Conservation (phyloP, 805 yeast species). For the Schizosaccharomyces cryophilus region DNA sequence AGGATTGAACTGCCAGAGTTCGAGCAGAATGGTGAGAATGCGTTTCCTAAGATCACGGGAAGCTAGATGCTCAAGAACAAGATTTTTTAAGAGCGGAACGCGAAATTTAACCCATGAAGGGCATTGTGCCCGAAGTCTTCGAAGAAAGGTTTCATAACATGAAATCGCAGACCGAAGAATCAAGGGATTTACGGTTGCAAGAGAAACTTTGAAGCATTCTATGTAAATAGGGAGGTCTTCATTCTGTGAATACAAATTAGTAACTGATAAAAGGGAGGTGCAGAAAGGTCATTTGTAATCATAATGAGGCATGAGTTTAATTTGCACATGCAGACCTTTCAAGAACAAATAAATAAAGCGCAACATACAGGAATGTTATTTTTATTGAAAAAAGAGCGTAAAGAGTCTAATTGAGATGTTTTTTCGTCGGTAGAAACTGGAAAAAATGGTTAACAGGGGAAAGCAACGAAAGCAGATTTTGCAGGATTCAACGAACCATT, state of each 20-base stretch:
- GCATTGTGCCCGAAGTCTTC: not conserved
- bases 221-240: not conserved
- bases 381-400: not conserved
- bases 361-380: not conserved
- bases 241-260: not conserved
- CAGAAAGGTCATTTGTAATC: not conserved
- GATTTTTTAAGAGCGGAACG: not conserved
- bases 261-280: not conserved
- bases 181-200: not conserved
- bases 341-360: not conserved
- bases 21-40: not conserved
- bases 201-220: not conserved
- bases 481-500: not conserved
- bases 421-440: not conserved
- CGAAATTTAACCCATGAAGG: not conserved
- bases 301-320: no score
- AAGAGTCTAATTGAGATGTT: not conserved
- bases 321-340: not conserved
- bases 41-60: not conserved
- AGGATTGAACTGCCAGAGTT: not conserved
- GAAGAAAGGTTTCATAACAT: not conserved
- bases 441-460: no score
- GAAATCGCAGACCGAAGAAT: not conserved
- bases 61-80: not conserved
- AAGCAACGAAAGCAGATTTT: not conserved